Conservation (phyloP, 345 rosid genomes). For the Eucalyptus polyanthemos region DNA sequence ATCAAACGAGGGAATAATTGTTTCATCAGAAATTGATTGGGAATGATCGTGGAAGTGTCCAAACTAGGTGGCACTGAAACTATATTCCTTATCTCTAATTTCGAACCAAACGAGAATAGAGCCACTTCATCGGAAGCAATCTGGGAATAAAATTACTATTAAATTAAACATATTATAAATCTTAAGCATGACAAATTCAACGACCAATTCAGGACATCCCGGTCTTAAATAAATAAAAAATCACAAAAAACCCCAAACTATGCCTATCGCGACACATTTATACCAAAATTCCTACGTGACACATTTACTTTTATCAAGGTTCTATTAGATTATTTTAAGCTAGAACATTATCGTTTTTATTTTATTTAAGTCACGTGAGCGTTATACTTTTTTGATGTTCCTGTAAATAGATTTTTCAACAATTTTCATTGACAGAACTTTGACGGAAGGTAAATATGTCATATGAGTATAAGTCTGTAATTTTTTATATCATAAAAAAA, state of each 20-base stretch:
- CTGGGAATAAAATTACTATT: neutral
- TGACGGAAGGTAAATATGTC: too few species aligned
- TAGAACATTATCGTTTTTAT: rapidly evolving
- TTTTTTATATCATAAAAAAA: too few species aligned
- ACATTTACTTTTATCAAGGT: neutral
- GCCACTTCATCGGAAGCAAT: neutral
- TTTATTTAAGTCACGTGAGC: neutral
- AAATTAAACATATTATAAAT: neutral
- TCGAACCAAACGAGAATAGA: neutral
- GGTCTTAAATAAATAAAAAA: neutral
- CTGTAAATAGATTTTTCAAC: too few species aligned
- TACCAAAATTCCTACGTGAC: too few species aligned
- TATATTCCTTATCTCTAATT: neutral
- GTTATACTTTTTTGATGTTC: rapidly evolving
- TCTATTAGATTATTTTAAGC: neutral
- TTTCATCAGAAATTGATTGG: neutral
- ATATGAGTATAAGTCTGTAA: too few species aligned
- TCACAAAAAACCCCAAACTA: too few species aligned
- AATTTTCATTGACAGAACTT: neutral
- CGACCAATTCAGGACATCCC: rapidly evolving
- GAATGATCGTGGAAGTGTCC: neutral
- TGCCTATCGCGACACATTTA: too few species aligned
- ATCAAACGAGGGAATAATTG: neutral
- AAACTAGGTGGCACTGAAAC: neutral
- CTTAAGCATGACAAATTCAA: neutral